Base-by-base conservation (phyloP, 2,329 filamentous ascomycete species). In the Phoma sp. region DNA sequence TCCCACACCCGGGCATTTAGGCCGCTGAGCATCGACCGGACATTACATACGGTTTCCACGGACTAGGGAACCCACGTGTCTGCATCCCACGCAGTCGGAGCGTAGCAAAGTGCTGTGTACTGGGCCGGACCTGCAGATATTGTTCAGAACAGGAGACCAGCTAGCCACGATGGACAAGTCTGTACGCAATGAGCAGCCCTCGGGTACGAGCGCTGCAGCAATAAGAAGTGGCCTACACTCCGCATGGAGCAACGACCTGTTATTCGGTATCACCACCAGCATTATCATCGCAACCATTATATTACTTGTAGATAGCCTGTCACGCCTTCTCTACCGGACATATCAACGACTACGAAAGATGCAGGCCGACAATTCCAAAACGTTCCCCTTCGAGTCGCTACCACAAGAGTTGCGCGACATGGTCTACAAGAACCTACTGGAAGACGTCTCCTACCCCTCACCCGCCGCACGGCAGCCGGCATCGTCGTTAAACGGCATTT, bases 381-480 rank as follows among this genome's bases (percentile, higher is more conserved):
- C 68, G 1, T 74, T 70, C 30, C 68, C 55, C 1, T 73, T 73
- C 49, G 23, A 73, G 47, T 48, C 67, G 0, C 56, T 74, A 2
- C 71, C 71, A 2, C 64, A 66, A 26, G 70, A 74, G 45, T 50
- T 74, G 7, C 59, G 70, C n/a, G 65, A 70, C 7, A 70, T 70
- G 64, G 65, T 73, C 3, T 74, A 73, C 42, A 59, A 63, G 10
- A 51, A 73, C 40, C 56, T 73, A 1, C 45, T 72, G 14, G 68
- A 74, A 48, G 67, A 74, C 9, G 66, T 66, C 7, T 47, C 58
- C 20, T 73, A 72, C 42, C 70, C 69, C 12, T 54, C 64, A 5
- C 64, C 61, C 21, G 53, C 55, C 17, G 43, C 56, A 15, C 14
- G 32, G 15, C 55, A 59, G 37, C 57, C 55, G 25, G 46, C 53